These are phyloP conservation scores for Pleurotus pulmonarius DNA, from an alignment of 768 basidiomycete genomes.

Conservation along the genomic window DNA sequence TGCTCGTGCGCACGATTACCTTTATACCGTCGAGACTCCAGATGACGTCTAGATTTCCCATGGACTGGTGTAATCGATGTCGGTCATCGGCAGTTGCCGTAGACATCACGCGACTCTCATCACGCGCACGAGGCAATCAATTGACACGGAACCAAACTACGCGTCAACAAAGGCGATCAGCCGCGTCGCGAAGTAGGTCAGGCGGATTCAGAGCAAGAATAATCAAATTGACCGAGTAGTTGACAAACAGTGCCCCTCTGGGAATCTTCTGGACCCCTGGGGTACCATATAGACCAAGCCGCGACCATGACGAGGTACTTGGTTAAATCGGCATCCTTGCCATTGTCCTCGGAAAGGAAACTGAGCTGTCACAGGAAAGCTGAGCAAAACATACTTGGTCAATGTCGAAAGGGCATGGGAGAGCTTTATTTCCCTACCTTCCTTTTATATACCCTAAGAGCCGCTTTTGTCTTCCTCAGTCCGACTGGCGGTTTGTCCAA, in stretches of 20 bases:
- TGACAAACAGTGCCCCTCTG: not conserved
- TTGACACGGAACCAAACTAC: not conserved
- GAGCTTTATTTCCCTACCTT: not conserved
- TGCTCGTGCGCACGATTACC: slow-evolving; percentile 3
- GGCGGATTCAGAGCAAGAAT: not conserved
- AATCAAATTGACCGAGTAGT: not conserved
- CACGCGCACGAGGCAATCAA: not conserved
- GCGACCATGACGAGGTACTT: no score
- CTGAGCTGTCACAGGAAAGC: not conserved
- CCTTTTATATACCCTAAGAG: not conserved
- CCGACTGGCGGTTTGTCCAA: not conserved
- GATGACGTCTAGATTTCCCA: slow-evolving; percentile 19
- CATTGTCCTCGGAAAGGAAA: not conserved
- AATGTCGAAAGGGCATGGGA: not conserved
- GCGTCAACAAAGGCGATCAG: not conserved
- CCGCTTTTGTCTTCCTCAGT: not conserved
- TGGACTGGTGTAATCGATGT: not conserved
- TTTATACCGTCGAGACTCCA: slow-evolving; percentile 14
- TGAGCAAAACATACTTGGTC: slow-evolving; percentile 1
- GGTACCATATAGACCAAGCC: no score
- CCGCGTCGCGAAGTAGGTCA: not conserved
- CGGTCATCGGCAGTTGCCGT: slow-evolving; percentile 1
- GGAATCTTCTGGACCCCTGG: not conserved
- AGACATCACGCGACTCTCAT: slow-evolving; percentile 27
- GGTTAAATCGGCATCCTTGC: not conserved